phyloP scores from a whole-genome alignment of 2,329 filamentous ascomycete genomes.

The Grosmannia penicillata region DNA sequence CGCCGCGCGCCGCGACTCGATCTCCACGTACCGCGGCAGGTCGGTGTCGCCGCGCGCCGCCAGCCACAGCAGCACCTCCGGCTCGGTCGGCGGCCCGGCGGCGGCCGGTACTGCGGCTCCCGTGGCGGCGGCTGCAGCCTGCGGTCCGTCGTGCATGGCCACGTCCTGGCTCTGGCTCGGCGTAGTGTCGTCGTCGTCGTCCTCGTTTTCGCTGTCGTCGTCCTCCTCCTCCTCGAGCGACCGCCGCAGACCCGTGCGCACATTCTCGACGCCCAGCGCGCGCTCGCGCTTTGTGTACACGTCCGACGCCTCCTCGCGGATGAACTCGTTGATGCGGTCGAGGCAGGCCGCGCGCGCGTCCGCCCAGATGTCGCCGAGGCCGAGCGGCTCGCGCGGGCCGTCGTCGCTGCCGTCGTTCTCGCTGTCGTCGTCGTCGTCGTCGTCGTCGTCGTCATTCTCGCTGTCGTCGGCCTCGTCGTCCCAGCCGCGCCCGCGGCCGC shows the following conservation, averaged over 20 bases:
- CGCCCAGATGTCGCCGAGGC: constrained; percentile 22
- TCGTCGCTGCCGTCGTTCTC: constrained; percentile 22
- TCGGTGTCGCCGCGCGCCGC: constrained; percentile 27
- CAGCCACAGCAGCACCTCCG: constrained; percentile 33
- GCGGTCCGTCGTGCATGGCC: constrained; percentile 2
- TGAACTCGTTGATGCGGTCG: constrained; percentile 21
- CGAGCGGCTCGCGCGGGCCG: constrained; percentile 17
- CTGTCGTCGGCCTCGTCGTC: constrained; percentile 22
- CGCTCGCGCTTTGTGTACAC: constrained; percentile 60
- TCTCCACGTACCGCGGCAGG: constrained; percentile 28
- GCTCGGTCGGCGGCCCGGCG: constrained; percentile 20
- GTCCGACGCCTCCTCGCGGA: constrained; percentile 36
- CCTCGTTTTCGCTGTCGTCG: constrained; percentile 44
- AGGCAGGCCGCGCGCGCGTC: constrained; percentile 18
- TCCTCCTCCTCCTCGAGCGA: constrained; percentile 34
- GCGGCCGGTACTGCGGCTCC: constrained; percentile 14
- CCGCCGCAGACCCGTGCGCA: constrained; percentile 54
- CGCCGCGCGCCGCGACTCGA: constrained; percentile 12
- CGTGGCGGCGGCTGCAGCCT: constrained; percentile 4
- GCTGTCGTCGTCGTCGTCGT: constrained; percentile 15
- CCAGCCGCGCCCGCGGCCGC: constrained; percentile 8
- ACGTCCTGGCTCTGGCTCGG: constrained; percentile 18
- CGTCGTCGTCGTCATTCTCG: constrained; percentile 11
- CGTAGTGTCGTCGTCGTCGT: constrained; percentile 35
- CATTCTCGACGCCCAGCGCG: constrained; percentile 48